Conservation (phyloP, 306 rosid genomes). For the Corylus avellana region DNA sequence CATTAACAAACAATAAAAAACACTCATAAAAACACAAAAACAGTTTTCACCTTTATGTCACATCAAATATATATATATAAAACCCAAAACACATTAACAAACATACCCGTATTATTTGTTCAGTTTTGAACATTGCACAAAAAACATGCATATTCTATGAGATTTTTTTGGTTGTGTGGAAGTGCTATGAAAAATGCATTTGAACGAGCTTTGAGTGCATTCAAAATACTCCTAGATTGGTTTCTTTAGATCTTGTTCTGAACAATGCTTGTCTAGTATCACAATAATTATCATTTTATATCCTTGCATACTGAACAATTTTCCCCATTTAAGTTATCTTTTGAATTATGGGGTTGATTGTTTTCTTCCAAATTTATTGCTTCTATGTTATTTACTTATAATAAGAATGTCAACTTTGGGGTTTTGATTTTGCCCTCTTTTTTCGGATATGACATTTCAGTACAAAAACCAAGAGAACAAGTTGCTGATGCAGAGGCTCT, state of each 20-base stretch:
- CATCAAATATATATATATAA: too few species aligned
- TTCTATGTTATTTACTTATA: neutral
- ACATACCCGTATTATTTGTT: too few species aligned
- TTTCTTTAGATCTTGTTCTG: neutral
- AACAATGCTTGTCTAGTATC: neutral
- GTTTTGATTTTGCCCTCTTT: neutral
- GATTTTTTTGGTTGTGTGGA: neutral
- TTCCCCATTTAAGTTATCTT: neutral
- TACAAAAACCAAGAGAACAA: conserved; percentile 5
- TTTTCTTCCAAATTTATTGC: too few species aligned
- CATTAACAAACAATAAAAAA: too few species aligned
- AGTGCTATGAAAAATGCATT: neutral
- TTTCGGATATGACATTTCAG: neutral
- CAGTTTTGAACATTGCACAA: neutral
- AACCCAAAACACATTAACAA: too few species aligned
- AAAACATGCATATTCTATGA: neutral
- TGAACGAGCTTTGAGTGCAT: neutral
- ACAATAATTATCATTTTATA: neutral
- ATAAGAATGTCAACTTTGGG: neutral
- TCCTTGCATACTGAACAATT: neutral
- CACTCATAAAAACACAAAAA: too few species aligned
- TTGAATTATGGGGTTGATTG: neutral
- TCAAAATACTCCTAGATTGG: neutral
- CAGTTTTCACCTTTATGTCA: too few species aligned
- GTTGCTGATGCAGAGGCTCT: conserved; percentile 2